Evolutionary conservation across 2,329 filamentous ascomycete species (phyloP), one percentile per base, ranked within the genome.

Genomic region (Trichoderma sp.): DNA sequence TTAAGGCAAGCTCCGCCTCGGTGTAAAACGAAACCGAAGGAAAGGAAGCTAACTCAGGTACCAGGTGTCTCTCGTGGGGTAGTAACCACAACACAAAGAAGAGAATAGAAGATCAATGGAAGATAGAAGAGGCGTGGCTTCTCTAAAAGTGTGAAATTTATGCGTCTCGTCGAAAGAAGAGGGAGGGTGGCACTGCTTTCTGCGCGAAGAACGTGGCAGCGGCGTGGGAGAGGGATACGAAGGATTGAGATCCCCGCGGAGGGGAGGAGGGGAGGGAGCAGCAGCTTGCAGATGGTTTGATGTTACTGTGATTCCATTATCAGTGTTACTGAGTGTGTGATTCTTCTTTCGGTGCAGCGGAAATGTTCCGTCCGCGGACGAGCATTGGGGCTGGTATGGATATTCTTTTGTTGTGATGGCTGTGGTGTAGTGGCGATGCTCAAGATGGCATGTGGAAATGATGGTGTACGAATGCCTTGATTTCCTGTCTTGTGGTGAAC

Each of bases 141-240:
- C 17, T 17, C 10, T 43, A 1, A 3, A 14, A 2, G 41, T 15
- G 41, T 5, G 3, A 9, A 4, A 4, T 2, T 34, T 19, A 17
- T 47, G 55, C 34, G 21, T 34, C 41, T 15, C 21, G 17, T 48
- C 21, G 24, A 26, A n/a, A 24, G n/a, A 39, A 44, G 28, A 62
- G 50, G 50, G 59, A 62, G 59, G 59, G 59, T 62, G 50, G 59
- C 50, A 62, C 28, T 45, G 26, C 59, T 55, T 50, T 62, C 10
- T 14, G 45, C 41, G 41, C 41, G 41, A 44, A 62, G 50, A 62
- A 62, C 59, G 59, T 62, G 59, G 59, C 50, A 62, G 43, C 19
- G 34, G 50, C 50, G 59, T 54, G 50, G 59, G 41, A 39, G 48
- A 39, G 59, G 59, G 59, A 54, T 55, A 45, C 44, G 59, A 54